Percentiles rank a stretch among this genome's conserved stretches.
Conservation (phyloP, 1,284 basidiomycete species). For the Earliella scabrosa region DNA sequence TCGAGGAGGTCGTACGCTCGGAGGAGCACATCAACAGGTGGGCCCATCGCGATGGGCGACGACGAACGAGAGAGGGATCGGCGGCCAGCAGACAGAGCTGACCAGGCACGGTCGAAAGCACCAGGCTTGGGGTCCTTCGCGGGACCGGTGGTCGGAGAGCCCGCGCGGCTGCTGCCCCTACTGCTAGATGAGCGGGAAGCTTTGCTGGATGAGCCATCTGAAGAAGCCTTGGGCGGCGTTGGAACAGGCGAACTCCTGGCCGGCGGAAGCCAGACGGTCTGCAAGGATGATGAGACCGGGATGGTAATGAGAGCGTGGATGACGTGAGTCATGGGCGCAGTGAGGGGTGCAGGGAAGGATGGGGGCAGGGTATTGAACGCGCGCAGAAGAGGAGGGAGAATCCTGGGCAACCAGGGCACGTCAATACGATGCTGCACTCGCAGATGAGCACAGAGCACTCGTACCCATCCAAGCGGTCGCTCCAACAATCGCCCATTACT, state of each 20-base stretch:
- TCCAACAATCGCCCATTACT: slow-evolving; percentile 70
- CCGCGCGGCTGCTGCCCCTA: slow-evolving; percentile 35
- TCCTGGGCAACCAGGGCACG: slow-evolving; percentile 38
- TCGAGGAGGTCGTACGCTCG: slow-evolving; percentile 72
- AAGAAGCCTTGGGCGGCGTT: slow-evolving; percentile 22
- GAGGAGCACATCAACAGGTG: slow-evolving; percentile 55
- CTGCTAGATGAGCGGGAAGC: slow-evolving; percentile 27
- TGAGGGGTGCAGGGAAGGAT: slow-evolving; percentile 62
- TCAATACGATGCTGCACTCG: background rate
- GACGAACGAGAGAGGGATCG: slow-evolving; percentile 49
- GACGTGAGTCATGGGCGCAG: slow-evolving; percentile 71
- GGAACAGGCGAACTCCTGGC: slow-evolving; percentile 35
- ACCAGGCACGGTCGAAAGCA: slow-evolving; percentile 67
- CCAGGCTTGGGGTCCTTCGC: slow-evolving; percentile 47
- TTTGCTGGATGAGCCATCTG: slow-evolving; percentile 28
- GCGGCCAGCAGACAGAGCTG: slow-evolving; percentile 57
- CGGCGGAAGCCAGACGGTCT: slow-evolving; percentile 52
- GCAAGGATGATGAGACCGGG: slow-evolving; percentile 61
- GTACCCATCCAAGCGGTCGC: slow-evolving; percentile 67
- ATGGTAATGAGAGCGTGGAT: slow-evolving; percentile 77
- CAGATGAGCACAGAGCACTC: slow-evolving; percentile 21
- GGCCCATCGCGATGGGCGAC: slow-evolving; percentile 29
- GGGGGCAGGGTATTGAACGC: slow-evolving; percentile 65
- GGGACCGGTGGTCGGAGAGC: slow-evolving; percentile 41
- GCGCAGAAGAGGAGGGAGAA: slow-evolving; percentile 63